Percentiles rank a stretch among this genome's conserved stretches.
Conservation (phyloP, 805 yeast genomes). For the Barnettozyma californica region DNA sequence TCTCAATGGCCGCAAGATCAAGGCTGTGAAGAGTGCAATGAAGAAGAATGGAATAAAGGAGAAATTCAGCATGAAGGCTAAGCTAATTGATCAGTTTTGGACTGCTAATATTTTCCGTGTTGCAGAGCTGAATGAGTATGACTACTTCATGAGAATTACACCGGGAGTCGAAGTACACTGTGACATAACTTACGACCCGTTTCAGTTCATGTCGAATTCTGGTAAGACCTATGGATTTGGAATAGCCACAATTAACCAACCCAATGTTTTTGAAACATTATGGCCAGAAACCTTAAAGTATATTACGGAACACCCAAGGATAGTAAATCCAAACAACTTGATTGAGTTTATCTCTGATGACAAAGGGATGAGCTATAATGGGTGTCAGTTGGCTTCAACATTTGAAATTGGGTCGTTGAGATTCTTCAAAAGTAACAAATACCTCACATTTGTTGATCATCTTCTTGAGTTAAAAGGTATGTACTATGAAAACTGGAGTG, state of each 20-base stretch:
- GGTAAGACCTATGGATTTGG: constrained; percentile 61
- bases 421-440: constrained; percentile 69
- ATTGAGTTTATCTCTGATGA: constrained; percentile 70
- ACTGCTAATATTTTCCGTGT: constrained; percentile 41
- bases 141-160: constrained; percentile 48
- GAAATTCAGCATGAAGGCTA: constrained; percentile 40
- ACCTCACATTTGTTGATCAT: constrained; percentile 58
- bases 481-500: constrained; percentile 91
- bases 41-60: constrained; percentile 36
- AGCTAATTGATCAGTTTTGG: constrained; percentile 45
- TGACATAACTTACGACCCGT: constrained; percentile 43
- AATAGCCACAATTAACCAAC: constrained; percentile 57
- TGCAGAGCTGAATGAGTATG: constrained; percentile 38
- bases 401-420: constrained; percentile 76
- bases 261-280: constrained; percentile 65
- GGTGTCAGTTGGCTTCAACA: constrained; percentile 86
- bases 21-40: constrained; percentile 36
- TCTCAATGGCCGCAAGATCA: constrained; percentile 45
- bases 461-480: constrained; percentile 74
- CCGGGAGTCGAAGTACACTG: constrained; percentile 40
- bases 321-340: constrained; percentile 54
- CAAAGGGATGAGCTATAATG: constrained; percentile 64
- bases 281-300: constrained; percentile 72
- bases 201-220: constrained; percentile 45
- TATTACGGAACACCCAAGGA: constrained; percentile 52